Base-by-base conservation (phyloP, 306 rosid genomes). In the Fragaria ananassa region DNA sequence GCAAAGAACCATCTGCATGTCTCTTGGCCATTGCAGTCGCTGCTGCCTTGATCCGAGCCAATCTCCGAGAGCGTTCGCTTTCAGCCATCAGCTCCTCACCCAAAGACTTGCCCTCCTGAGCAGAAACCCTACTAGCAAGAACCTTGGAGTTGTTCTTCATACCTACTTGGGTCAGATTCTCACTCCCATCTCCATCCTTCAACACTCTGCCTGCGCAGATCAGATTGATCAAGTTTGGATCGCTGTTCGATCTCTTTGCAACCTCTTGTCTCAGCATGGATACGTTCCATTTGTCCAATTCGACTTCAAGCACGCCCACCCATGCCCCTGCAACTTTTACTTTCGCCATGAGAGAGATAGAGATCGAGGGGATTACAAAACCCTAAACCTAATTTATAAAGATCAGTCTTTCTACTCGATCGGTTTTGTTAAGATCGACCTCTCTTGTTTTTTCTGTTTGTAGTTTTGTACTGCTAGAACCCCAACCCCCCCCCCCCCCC, bases 311-410 rank as follows among this genome's bases (percentile, higher is more conserved):
- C 12, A 87, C 84, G 25, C 98, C 98, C 0, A 85, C 76, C 98
- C 98, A 91, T 35, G 89, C 64, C 10, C 98, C 98, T 44, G 89
- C 93, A 71, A 93, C 80, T 90, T 91, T 91, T 81, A 93, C 71
- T 78, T 90, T 91, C 82, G 96, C 89, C 98, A 93, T 93, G 39
- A 63, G 54, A 51, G 23, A 51, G 3, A 51, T 51, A 70, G 72
- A 74, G 76, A 50, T 12, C 45, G 4, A 19, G 45, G 51, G 42
- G 31, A 23, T 19, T 2, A 53, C 25, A 8, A 19, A 53, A 51
- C 25, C 58, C 58, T 51, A 51, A 51, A 18, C 58, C 58, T 51
- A 51, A 51, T 51, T 51, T 6, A 51, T 19, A 51, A 51, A 18
- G 58, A 19, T 1, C 6, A 18, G 23, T 15, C 54, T 5, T 47